Evolutionary conservation across 2,329 filamentous ascomycete genomes (phyloP).

Genomic region (Penicillium sp.): DNA sequence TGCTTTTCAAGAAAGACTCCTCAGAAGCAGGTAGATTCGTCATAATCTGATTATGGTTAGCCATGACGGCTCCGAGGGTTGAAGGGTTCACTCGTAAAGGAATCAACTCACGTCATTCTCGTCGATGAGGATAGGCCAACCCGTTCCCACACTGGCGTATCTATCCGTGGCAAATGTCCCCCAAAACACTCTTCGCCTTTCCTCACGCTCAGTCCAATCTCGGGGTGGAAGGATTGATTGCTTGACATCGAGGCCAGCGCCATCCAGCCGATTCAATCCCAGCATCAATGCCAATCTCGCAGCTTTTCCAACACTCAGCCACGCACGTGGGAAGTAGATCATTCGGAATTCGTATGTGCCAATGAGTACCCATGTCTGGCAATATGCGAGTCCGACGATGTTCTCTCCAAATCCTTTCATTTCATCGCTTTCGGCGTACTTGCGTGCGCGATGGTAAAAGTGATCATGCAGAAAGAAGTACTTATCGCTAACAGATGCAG

Average conservation of each 20-base stretch:
- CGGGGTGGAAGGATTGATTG: slow-evolving; percentile 82
- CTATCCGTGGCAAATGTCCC: slow-evolving; percentile 87
- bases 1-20: slow-evolving; percentile 79
- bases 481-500: slow-evolving; percentile 82
- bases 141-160: slow-evolving; percentile 93
- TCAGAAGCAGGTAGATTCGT: slow-evolving; percentile 83
- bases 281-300: slow-evolving; percentile 89
- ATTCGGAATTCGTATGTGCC: slow-evolving; percentile 90
- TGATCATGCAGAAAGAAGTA: slow-evolving; percentile 77
- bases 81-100: not conserved
- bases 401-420: slow-evolving; percentile 90
- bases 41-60: slow-evolving; percentile 58
- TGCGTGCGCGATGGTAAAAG: slow-evolving; percentile 86
- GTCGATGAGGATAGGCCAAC: slow-evolving; percentile 94
- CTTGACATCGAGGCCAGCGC: slow-evolving; percentile 81
- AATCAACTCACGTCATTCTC: slow-evolving; percentile 70
- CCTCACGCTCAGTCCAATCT: slow-evolving; percentile 93
- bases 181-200: slow-evolving; percentile 91
- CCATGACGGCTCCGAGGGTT: not conserved
- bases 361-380: slow-evolving; percentile 79
- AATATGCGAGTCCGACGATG: slow-evolving; percentile 82
- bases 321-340: slow-evolving; percentile 96
- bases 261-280: slow-evolving; percentile 84
- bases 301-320: slow-evolving; percentile 85
- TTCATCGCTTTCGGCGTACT: slow-evolving; percentile 86